phyloP scores from a whole-genome alignment of 306 rosid genomes.

The Dalbergia cochinchinensis region DNA sequence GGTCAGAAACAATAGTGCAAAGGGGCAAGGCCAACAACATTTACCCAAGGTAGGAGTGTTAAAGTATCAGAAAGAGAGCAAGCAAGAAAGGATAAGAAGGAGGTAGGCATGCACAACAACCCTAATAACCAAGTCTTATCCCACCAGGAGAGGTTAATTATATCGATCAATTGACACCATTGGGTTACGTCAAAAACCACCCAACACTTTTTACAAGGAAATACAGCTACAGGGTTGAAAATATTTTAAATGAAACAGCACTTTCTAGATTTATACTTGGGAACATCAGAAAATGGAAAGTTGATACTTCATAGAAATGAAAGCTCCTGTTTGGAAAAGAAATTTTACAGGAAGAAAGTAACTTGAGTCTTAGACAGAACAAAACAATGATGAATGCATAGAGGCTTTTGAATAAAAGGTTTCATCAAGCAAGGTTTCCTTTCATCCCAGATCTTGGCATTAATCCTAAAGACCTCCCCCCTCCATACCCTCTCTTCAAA shows the following conservation, averaged over 20 bases:
- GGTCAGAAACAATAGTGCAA: constrained; percentile 1
- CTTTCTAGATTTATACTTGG: neutral
- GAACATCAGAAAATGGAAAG: neutral
- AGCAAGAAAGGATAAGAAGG: too few relatives aligned
- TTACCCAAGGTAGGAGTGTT: neutral
- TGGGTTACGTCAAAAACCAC: neutral
- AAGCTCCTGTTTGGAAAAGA: neutral
- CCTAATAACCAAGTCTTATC: neutral
- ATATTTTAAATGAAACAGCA: neutral
- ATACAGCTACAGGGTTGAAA: too few relatives aligned
- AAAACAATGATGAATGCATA: constrained; percentile 5
- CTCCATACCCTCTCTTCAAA: neutral
- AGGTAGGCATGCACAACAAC: neutral
- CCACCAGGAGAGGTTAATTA: too few relatives aligned
- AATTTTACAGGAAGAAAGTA: neutral
- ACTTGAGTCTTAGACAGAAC: neutral
- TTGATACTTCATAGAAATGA: neutral
- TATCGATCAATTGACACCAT: neutral
- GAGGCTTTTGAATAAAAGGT: neutral
- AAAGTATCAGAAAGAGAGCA: too few relatives aligned
- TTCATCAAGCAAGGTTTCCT: neutral
- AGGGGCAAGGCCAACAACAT: constrained; percentile 1
- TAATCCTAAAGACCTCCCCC: neutral
- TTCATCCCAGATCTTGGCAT: too few relatives aligned
- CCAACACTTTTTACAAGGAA: too few relatives aligned